Evolutionary conservation across 192 early-diverging fungal genomes (phyloP).

Genomic region (Kickxella alabastrina): DNA sequence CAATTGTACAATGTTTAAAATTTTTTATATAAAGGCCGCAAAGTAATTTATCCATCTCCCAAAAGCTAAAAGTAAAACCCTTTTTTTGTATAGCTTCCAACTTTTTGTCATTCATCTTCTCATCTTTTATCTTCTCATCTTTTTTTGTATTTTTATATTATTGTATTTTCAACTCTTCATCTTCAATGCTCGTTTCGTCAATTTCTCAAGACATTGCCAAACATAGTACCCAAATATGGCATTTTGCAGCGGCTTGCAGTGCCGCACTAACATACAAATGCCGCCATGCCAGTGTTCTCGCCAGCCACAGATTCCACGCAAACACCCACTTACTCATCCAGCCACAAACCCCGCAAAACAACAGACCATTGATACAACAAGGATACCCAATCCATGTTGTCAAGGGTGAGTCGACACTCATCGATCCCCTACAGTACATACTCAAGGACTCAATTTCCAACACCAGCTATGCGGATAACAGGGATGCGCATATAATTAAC

Average conservation of each 20-base stretch:
- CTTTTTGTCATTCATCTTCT: background rate
- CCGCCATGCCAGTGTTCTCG: conserved; percentile 1
- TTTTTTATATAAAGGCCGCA: no score
- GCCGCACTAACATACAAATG: background rate
- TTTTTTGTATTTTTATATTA: background rate
- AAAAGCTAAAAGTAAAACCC: background rate
- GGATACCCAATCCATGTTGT: background rate
- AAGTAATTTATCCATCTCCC: no score
- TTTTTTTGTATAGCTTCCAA: background rate
- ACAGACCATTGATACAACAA: background rate
- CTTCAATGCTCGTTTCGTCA: background rate
- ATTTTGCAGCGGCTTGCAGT: no score
- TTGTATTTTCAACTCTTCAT: background rate
- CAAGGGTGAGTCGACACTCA: background rate
- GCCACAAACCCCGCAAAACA: conserved; percentile 3
- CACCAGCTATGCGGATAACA: background rate
- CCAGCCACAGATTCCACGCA: background rate
- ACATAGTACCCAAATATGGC: no score
- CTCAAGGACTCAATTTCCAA: conserved; percentile 4
- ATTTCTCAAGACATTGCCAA: no score
- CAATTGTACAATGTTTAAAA: no score
- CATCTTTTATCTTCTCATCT: background rate
- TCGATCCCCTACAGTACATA: conserved; percentile 37
- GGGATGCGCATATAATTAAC: background rate
- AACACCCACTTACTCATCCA: background rate